phyloP scores from a whole-genome alignment of 1,284 basidiomycete species.

The Ganoderma lingzhi region DNA sequence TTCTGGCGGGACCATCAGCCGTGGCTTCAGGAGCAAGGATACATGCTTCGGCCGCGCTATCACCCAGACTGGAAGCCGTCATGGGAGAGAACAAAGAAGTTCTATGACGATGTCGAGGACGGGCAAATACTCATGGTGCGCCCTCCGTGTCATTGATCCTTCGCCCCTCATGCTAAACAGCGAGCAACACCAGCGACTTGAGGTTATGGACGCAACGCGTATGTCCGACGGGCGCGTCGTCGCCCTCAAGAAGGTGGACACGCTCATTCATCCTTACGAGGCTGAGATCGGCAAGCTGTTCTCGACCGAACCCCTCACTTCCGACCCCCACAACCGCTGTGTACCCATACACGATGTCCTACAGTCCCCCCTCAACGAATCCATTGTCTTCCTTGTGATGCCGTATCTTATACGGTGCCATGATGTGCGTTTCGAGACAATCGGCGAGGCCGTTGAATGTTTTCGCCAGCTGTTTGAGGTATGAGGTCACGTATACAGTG shows the following conservation, averaged over 20 bases:
- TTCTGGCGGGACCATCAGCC: slow-evolving; percentile 22
- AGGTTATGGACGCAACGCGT: background rate
- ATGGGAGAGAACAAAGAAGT: slow-evolving; percentile 16
- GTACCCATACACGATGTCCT: slow-evolving; percentile 39
- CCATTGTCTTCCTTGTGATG: slow-evolving; percentile 37
- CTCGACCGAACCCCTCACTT: slow-evolving; percentile 18
- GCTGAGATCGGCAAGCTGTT: slow-evolving; percentile 24
- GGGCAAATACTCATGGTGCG: slow-evolving; percentile 2
- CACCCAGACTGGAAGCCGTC: slow-evolving; percentile 28
- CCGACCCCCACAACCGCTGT: slow-evolving; percentile 39
- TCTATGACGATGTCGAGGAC: slow-evolving; percentile 18
- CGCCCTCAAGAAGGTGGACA: slow-evolving; percentile 15
- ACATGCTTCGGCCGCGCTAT: slow-evolving; percentile 31
- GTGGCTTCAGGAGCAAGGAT: slow-evolving; percentile 29
- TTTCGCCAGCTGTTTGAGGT: slow-evolving; percentile 41
- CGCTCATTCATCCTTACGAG: slow-evolving; percentile 19
- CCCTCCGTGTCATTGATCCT: background rate
- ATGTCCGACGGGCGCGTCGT: slow-evolving; percentile 24
- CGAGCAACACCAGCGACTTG: background rate
- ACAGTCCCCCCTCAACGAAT: slow-evolving; percentile 26
- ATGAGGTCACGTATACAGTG: background rate
- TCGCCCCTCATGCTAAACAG: background rate
- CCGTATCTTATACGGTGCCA: slow-evolving; percentile 34
- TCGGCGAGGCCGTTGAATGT: slow-evolving; percentile 26
- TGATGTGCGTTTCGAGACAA: slow-evolving; percentile 33